phyloP scores from a whole-genome alignment of 768 basidiomycete genomes.

The Mycena crocata region DNA sequence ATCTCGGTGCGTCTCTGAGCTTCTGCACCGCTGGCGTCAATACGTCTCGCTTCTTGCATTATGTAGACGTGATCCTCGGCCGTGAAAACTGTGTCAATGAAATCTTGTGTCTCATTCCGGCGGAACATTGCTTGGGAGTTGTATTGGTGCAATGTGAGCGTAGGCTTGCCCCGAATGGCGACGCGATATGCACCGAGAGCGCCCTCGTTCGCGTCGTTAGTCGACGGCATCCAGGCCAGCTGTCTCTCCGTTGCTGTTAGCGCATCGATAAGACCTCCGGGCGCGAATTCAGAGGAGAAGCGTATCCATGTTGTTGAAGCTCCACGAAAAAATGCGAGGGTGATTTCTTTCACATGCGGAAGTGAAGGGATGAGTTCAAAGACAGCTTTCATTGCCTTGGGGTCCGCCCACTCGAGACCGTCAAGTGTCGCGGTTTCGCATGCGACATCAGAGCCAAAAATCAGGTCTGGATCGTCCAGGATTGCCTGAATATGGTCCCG shows the following conservation, averaged over 20 bases:
- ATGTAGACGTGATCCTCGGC: constrained; percentile 15
- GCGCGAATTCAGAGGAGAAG: constrained; percentile 43
- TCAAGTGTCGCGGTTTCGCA: constrained; percentile 4
- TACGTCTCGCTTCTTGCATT: constrained; percentile 5
- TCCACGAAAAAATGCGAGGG: constrained; percentile 23
- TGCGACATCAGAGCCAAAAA: neutral
- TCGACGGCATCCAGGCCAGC: constrained; percentile 42
- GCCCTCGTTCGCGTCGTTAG: constrained; percentile 48
- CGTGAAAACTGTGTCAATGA: constrained; percentile 35
- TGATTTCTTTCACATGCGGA: constrained; percentile 14
- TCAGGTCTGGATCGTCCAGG: neutral
- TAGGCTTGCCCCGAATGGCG: constrained; percentile 28
- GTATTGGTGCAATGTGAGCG: constrained; percentile 34
- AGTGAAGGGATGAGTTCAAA: neutral
- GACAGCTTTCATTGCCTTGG: neutral
- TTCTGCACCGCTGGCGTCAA: constrained; percentile 6
- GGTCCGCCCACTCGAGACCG: constrained; percentile 2
- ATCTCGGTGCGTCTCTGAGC: neutral
- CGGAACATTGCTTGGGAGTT: constrained; percentile 41
- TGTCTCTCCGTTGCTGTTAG: constrained; percentile 33
- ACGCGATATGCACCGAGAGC: constrained; percentile 39
- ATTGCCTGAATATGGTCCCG: neutral
- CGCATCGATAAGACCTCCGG: constrained; percentile 42
- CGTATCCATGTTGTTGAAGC: constrained; percentile 36
- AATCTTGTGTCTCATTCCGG: constrained; percentile 38